Base-by-base conservation (phyloP, 179 eudicot species). In the Corrigiola litoralis region DNA sequence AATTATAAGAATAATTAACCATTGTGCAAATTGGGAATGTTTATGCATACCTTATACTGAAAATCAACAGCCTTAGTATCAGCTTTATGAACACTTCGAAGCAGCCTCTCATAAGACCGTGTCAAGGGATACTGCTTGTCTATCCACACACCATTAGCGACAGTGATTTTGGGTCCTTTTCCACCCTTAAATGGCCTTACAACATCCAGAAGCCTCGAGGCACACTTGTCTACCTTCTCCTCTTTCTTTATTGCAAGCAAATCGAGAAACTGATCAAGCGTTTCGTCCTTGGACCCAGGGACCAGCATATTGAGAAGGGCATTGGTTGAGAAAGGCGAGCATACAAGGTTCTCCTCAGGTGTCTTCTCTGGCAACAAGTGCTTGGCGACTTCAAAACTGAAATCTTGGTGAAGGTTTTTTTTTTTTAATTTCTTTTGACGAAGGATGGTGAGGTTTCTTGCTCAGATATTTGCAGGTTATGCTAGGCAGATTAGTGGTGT, bases 241-340 rank as follows among this genome's bases (percentile, higher is more conserved):
- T 46, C 71, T 10, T 32, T 12, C 46, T 6, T 25, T 17, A 49
- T 24, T n/a, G 51, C 45, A 12, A 57, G 63, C 12, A 67, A n/a
- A 27, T 58, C 57, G 16, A 67, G 47, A 32, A 58, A 34, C 4
- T 67, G 71, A 23, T 47, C 65, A 46, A 24, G 47, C 6, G 57
- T 58, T 47, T n/a, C 28, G 23, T 64, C 71, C 11, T 33, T 67
- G 13, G 65, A 45, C 23, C 71, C 65, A 20, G 64, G 57, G 10
- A 58, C 44, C 4, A 67, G 64, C 64, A 67, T 58, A 57, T 67
- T 67, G 23, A 67, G 25, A 3, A 67, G 8, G n/a, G 71, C 71
- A 34, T 18, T 67, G n/a, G 59, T 21, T 4, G 71, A 67, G 38
- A 58, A 8, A n/a, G 71, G 64, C 12, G 57, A 67, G 64, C 71